Conservation (phyloP, 305 asterid species). For the Ajuga reptans region DNA sequence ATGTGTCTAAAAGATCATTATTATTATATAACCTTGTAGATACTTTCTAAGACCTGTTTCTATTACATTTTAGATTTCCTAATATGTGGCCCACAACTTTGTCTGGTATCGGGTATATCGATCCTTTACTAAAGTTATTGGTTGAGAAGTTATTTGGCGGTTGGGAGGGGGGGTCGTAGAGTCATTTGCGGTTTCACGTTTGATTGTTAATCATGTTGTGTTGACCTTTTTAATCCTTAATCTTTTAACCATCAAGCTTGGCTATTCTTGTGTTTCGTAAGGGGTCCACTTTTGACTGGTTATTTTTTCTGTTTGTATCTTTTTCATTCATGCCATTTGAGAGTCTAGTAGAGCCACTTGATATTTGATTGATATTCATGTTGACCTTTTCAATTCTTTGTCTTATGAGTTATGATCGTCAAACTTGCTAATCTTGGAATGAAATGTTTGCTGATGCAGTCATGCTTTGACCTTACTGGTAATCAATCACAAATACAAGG, state of each 20-base stretch:
- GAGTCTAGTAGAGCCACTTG: background rate
- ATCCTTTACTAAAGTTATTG: background rate
- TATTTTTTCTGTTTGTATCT: background rate
- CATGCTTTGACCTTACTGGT: background rate
- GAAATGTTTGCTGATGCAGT: background rate
- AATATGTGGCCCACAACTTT: background rate
- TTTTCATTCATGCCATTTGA: background rate
- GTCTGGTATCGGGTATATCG: background rate
- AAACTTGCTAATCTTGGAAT: background rate
- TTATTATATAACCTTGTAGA: slow-evolving; percentile 13
- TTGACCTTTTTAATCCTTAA: too few species aligned
- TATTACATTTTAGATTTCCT: background rate
- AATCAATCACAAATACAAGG: background rate
- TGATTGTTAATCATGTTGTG: too few species aligned
- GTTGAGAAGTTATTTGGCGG: background rate
- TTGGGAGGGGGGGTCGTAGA: too few species aligned
- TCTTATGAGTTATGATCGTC: background rate
- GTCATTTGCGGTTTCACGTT: too few species aligned
- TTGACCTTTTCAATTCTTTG: background rate
- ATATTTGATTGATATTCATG: background rate
- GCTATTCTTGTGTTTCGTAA: too few species aligned
- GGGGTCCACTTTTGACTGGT: too few species aligned
- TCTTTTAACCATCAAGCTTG: too few species aligned
- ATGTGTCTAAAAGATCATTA: background rate
- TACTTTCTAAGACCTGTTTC: background rate